Conservation (phyloP, 192 early-diverging fungal species). For the Linnemannia hyalina region DNA sequence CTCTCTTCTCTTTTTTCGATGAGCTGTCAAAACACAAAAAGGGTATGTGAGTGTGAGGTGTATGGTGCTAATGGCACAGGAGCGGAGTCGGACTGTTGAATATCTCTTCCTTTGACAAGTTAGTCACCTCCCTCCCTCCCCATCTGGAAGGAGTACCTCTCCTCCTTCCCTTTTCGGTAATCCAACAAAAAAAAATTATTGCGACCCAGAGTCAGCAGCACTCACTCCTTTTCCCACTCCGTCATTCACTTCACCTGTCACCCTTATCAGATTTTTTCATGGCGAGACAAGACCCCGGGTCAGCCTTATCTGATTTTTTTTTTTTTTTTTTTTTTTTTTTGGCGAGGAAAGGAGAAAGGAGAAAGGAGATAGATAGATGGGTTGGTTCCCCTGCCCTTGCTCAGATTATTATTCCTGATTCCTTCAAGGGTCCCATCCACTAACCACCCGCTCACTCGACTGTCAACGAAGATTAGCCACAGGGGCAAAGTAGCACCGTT, state of each 20-base stretch:
- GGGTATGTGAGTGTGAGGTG: background rate
- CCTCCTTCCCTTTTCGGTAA: background rate
- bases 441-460: background rate
- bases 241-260: background rate
- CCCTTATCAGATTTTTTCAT: conserved; percentile 2
- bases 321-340: conserved; percentile 1
- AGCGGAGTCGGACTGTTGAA: background rate
- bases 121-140: background rate
- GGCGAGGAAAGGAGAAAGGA: background rate
- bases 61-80: background rate
- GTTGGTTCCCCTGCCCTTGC: background rate
- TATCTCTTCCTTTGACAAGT: background rate
- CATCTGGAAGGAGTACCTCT: background rate
- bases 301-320: conserved; percentile 21
- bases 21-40: background rate
- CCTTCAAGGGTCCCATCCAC: background rate
- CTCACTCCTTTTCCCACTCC: background rate
- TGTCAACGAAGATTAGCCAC: background rate
- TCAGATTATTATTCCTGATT: background rate
- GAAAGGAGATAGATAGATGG: no score
- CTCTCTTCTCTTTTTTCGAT: background rate
- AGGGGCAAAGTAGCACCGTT: background rate
- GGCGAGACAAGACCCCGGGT: conserved; percentile 1
- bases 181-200: background rate
- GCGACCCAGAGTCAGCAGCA: background rate